These are phyloP conservation scores for Cupressus sempervirens DNA, from an alignment of 75 land plant genomes.

Conservation along the genomic window DNA sequence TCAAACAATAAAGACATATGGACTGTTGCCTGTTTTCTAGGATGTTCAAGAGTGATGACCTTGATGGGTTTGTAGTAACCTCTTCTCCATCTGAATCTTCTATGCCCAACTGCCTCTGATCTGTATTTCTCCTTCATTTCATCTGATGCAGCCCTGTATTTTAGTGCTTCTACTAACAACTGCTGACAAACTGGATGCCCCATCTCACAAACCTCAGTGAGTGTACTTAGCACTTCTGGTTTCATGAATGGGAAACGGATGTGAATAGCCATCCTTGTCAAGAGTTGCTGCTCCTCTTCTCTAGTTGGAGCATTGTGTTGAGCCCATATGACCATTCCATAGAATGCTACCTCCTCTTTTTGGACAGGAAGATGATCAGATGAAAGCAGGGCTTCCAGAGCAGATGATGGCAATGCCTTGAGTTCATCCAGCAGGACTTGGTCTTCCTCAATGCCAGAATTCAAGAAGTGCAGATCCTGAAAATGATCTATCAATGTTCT, in stretches of 20 bases:
- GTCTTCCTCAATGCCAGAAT: neutral
- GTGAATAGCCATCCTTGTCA: neutral
- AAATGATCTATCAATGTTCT: neutral
- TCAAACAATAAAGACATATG: neutral
- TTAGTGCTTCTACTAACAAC: neutral
- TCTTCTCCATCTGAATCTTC: conserved; percentile 1
- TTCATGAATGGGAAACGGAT: conserved; percentile 5
- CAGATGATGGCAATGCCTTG: conserved; percentile 1
- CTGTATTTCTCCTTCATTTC: neutral
- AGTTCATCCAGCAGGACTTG: neutral
- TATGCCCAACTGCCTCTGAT: neutral
- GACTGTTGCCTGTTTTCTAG: neutral
- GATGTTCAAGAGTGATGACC: neutral
- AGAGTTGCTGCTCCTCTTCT: neutral
- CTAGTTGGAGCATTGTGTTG: neutral
- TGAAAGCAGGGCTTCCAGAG: conserved; percentile 4
- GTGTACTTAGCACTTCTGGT: neutral
- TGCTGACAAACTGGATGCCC: neutral
- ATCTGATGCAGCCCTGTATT: conserved; percentile 1
- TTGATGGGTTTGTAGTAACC: neutral
- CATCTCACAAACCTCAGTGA: neutral
- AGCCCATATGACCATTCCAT: neutral
- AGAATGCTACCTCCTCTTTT: neutral
- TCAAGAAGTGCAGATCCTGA: neutral
- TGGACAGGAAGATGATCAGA: neutral